Evolutionary conservation across 148 eudicot species (phyloP), one percentile per base, ranked within the genome.

Genomic region (Pouteria glomerata): DNA sequence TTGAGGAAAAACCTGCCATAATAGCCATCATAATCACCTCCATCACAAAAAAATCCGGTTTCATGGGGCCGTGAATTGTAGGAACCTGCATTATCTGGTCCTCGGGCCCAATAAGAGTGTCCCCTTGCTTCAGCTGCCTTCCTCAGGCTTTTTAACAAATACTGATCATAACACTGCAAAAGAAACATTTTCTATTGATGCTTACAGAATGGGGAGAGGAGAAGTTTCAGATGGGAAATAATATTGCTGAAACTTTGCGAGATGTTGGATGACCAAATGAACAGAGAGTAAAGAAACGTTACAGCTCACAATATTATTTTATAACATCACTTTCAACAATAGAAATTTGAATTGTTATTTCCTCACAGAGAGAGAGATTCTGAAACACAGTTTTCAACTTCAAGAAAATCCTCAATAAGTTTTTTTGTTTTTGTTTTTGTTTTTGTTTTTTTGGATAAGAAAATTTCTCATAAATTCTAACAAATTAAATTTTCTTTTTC

Each of bases 1-100:
- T 65, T 82, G 51, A 96, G 96, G 76, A 96, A 96, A 69, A 96
- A 96, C 81, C 94, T 90, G 74, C 99, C 99, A 76, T 90, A 84
- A 83, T 84, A 92, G 78, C 90, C 78, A 83, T 92, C 92, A 74
- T 96, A 96, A 77, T 92, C 99, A 71, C 99, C 99, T 62, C 97
- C 94, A 44, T 90, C 90, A 78, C 97, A 95, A 81, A 96, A 96
- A 77, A 96, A 96, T 66, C 92, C 90, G 29, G 99, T 96, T 79
- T 96, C 97, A 69, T 92, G 89, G 29, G 99, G 99, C 75, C 74
- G 88, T 44, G 99, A 90, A 79, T 88, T 96, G 82, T 90, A 95
- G 72, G 89, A 89, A 82, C 99, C 96, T 68, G 92, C 86, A 82
- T 92, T 92, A 74, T 83, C 90, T 37, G 99, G 99, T 70, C 90